Base-by-base conservation (phyloP, 805 yeast species). In the Kazachstania martiniae region DNA sequence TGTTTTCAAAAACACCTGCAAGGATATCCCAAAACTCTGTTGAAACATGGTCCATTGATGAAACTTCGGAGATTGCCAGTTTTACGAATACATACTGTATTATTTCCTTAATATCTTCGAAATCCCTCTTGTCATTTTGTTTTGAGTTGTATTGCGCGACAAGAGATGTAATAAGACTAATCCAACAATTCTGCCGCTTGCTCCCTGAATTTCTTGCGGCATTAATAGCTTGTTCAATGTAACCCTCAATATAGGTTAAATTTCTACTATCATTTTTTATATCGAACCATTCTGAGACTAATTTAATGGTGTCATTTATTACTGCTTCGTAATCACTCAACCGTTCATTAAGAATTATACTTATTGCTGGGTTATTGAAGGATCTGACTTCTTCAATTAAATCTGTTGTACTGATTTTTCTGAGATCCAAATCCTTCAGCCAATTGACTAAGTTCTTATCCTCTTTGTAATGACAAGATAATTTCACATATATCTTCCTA, bases 1-100 rank as follows among this genome's bases (percentile, higher is more conserved):
- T 62, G 3, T 69, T 53, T 25, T 65, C 67, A 23, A 82, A 54
- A 35, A 79, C 73, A 27, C 58, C 54, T 19, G 74, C 66, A 41
- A 79, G 66, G 2, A 79, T 73, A 12, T 60, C 57, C 32, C 74
- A 55, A 38, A 82, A 71, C 1, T 25, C 23, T 23, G 40, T 42
- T 3, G 4, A 10, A 13, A 4, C 26, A 13, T 16, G 10, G 10
- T 46, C 43, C 8, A 39, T 38, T 15, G 41, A 40, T 1, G 42
- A 42, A 18, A 29, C 18, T 12, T 42, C 49, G 12, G 39, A 28
- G 2, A 41, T 34, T 9, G 53, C 44, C 13, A 53, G 32, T 18
- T 40, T 37, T 4, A 49, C 34, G 29, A 50, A 51, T 3, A 48
- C 32, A 15, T 32, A 33, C 29, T 47, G 48, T 8, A 53, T 15